Conservation (phyloP, 2,329 filamentous ascomycete genomes). For the Byssothecium circinans region DNA sequence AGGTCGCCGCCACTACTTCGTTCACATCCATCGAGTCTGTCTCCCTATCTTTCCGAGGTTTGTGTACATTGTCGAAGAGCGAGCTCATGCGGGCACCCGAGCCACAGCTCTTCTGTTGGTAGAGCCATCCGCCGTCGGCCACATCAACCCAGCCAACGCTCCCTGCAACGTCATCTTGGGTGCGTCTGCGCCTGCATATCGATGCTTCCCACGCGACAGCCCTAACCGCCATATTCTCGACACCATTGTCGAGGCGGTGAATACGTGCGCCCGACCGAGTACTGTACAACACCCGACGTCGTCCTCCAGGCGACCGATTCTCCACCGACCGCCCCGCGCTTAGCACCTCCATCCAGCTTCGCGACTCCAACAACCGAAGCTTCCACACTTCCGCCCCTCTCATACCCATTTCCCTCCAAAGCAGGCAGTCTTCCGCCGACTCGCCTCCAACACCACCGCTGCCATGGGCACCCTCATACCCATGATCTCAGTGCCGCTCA, state of each 20-base stretch:
- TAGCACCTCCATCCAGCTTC: neutral
- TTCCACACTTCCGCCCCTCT: slow-evolving; percentile 5
- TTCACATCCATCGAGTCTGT: too few relatives aligned
- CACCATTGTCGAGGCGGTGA: too few relatives aligned
- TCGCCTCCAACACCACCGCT: slow-evolving; percentile 4
- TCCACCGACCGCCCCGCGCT: neutral
- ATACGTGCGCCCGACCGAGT: neutral
- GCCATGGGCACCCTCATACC: slow-evolving; percentile 62
- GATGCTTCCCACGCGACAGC: neutral
- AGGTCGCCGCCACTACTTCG: too few relatives aligned
- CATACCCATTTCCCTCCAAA: slow-evolving; percentile 1
- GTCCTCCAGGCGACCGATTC: neutral
- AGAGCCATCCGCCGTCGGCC: slow-evolving; percentile 19
- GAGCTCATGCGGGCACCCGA: too few relatives aligned
- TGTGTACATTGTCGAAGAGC: too few relatives aligned
- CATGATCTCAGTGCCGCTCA: slow-evolving; percentile 94
- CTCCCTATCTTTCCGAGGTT: too few relatives aligned
- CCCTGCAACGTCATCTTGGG: slow-evolving; percentile 37
- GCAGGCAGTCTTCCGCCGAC: slow-evolving; percentile 6
- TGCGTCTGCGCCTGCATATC: slow-evolving; percentile 20
- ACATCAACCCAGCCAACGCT: slow-evolving; percentile 13
- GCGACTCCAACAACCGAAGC: neutral
- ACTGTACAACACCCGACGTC: neutral
- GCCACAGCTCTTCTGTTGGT: too few relatives aligned
- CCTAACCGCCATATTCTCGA: neutral